Base-by-base conservation (phyloP, 805 yeast species). In the Diddensiella transvaalensis region DNA sequence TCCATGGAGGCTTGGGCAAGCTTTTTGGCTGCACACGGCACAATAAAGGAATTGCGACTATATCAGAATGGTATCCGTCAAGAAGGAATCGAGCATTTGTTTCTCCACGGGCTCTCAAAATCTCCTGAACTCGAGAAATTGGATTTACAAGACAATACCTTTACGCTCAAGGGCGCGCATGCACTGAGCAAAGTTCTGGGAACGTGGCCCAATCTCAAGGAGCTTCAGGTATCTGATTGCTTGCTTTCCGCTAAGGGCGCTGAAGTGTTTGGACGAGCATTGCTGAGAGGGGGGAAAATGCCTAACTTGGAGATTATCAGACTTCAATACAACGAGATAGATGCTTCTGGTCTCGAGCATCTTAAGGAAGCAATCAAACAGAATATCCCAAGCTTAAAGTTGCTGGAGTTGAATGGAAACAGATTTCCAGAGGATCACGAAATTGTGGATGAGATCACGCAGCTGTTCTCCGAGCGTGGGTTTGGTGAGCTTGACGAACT, bases 21-120 rank as follows among this genome's bases (percentile, higher is more conserved):
- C 48, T 96, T 95, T 51, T 76, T 93, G 58, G 84, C 85, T 64
- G 83, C 84, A 46, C 96, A 93, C 66, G 74, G 77, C 38, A 78
- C 81, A 46, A 74, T 90, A 62, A 79, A 85, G 66, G 79, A 75
- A 50, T 80, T 90, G 30, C 82, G 85, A 64, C 75, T 93, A 57
- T 91, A 88, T 64, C 99, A 93, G 71, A 93, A 93, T 66, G 99
- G 99, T 64, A 93, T 93, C 55, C 82, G 99, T 69, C 98, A 96
- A 47, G 82, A 80, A 48, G 99, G 99, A 58, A 82, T 91, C 48
- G 78, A 83, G 54, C 81, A 77, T 57, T 76, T 91, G 61, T 74
- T 91, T 56, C 69, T 71, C 17, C 76, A 83, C 46, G 98, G 97
- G 48, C 77, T 93, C 60, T 66, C 77, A 39, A 65, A 73, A 53